Evolutionary conservation across 2,329 filamentous ascomycete species (phyloP).

Genomic region (Aspergillus sp.): DNA sequence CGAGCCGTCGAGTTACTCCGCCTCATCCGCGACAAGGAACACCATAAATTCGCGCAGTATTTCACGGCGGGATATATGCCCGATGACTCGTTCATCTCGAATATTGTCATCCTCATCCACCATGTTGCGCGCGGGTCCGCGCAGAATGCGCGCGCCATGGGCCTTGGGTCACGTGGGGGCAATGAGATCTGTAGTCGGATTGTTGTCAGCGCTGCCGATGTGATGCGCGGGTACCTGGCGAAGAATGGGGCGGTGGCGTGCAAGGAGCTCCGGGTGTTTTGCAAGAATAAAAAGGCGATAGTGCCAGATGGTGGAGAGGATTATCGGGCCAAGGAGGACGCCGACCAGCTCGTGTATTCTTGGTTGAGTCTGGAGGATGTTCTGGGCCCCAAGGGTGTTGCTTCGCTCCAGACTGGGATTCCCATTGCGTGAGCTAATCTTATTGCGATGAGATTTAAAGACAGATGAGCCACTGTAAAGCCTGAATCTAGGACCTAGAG

Average conservation of each 20-base stretch:
- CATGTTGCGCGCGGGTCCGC: slow-evolving; percentile 28
- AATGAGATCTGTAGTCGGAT: slow-evolving; percentile 26
- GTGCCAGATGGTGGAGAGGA: slow-evolving; percentile 20
- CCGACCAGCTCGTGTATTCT: slow-evolving; percentile 19
- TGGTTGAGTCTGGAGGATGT: slow-evolving; percentile 25
- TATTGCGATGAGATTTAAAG: not conserved
- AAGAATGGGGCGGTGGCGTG: slow-evolving; percentile 33
- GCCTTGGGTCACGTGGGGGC: slow-evolving; percentile 12
- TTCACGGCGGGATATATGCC: too few species aligned
- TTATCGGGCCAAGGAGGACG: slow-evolving; percentile 14
- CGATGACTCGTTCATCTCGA: too few species aligned
- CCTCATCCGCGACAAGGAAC: too few species aligned
- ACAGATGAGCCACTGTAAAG: too few species aligned
- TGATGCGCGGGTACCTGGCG: slow-evolving; percentile 33
- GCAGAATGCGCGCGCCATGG: slow-evolving; percentile 19
- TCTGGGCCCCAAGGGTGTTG: slow-evolving; percentile 24
- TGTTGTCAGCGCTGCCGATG: slow-evolving; percentile 29
- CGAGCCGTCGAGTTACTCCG: too few species aligned
- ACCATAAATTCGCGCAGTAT: too few species aligned
- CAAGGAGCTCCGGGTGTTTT: slow-evolving; percentile 34
- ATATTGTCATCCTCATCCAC: too few species aligned
- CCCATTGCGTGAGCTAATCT: slow-evolving; percentile 22
- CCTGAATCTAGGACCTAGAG: too few species aligned
- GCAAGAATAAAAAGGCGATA: slow-evolving; percentile 30
- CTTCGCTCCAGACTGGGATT: slow-evolving; percentile 30